Base-by-base conservation (phyloP, 2,329 filamentous ascomycete genomes). In the Fonsecaea erecta region DNA sequence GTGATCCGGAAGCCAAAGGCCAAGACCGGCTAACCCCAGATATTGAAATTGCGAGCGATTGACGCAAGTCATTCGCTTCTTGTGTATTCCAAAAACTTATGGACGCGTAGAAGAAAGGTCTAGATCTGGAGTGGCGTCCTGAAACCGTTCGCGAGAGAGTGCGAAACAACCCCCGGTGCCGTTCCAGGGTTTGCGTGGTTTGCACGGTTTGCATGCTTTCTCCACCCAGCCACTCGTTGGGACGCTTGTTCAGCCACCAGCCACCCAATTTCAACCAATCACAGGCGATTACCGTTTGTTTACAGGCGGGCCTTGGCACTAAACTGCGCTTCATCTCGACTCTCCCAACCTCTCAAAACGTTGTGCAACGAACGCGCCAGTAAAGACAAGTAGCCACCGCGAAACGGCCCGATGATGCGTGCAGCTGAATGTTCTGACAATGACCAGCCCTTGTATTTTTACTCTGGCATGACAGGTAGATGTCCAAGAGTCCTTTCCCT, bases 1-100 rank as follows among this genome's bases (percentile, higher is more conserved):
- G 82, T 93, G n/a, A 94, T 98, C 74, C 85, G 90, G 70, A 86
- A 84, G 74, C 75, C 76, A 16, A 80, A 75, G 68, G 28, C 62
- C 32, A 67, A 63, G 52, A 6, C 46, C 58, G 46, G 48, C 16
- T 59, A 52, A 26, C 11, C n/a, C 12, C 28, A 16, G 34, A 52
- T 26, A 16, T 48, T 60, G 11, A 30, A 7, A 3, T 7, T 26
- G 16, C 28, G 37, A 32, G 21, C 48, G 34, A 30, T 43, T 30
- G n/a, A 43, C 12, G 55, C 46, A 63, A 32, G 37, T 58, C 55
- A 58, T 48, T 58, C 55, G 16, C 26, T 58, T 48, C 18, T 18
- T 28, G 21, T 24, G 21, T 48, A 5, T 26, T 48, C 21, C 24
- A 24, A 55, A 37, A 8, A n/a, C 9, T 43, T 12, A 11, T 14